Evolutionary conservation across 306 rosid genomes (phyloP).

Genomic region (Vigna reflexopilosa): DNA sequence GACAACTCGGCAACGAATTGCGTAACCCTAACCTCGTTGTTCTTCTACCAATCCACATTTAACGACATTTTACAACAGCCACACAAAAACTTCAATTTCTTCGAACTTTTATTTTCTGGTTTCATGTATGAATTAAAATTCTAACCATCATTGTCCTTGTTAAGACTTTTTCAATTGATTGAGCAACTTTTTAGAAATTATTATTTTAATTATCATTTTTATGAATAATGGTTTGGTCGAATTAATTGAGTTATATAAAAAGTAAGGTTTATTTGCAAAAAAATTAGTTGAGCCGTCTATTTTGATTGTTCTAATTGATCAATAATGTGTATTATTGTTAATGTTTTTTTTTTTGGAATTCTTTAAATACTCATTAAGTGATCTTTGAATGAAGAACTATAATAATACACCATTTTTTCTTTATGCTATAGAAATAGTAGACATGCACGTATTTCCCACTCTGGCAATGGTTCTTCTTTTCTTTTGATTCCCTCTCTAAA

Average conservation of each 20-base stretch:
- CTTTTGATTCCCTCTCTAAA: background rate
- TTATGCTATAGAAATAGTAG: background rate
- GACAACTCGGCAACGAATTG: background rate
- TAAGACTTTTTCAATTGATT: too few relatives aligned
- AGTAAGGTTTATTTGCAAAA: too few relatives aligned
- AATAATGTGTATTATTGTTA: background rate
- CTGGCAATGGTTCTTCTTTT: slow-evolving; percentile 9
- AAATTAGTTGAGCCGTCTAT: too few relatives aligned
- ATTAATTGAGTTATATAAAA: too few relatives aligned
- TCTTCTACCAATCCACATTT: background rate
- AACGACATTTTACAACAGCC: background rate
- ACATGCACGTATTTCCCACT: slow-evolving; percentile 13
- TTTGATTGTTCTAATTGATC: too few relatives aligned
- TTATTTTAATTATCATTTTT: too few relatives aligned
- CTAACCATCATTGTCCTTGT: background rate
- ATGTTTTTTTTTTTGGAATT: background rate
- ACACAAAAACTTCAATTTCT: background rate
- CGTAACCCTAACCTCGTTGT: background rate
- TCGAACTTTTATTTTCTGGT: background rate
- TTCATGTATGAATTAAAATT: background rate
- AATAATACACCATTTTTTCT: background rate
- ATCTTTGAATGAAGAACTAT: background rate
- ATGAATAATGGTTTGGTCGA: too few relatives aligned
- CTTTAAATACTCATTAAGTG: background rate
- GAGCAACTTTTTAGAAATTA: too few relatives aligned